Evolutionary conservation across 306 rosid species (phyloP).

Genomic region (Vigna reflexopilosa): DNA sequence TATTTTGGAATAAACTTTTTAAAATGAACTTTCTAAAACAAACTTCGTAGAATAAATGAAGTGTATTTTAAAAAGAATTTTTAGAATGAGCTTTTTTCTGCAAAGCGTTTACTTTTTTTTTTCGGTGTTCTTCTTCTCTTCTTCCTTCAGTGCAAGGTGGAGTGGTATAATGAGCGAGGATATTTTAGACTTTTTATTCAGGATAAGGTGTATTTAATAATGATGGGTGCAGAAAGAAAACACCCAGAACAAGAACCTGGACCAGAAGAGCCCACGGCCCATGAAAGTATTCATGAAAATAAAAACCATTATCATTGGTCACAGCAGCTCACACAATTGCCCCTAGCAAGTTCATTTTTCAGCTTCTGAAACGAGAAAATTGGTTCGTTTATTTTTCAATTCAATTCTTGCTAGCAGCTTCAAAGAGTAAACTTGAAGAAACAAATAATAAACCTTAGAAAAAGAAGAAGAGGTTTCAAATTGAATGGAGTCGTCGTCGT

Average conservation of each 20-base stretch:
- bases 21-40: too few relatives aligned
- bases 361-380: neutral
- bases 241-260: neutral
- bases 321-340: neutral
- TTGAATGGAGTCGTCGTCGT: conserved; percentile 47
- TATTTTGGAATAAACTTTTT: too few relatives aligned
- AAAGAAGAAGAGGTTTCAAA: neutral
- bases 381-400: neutral
- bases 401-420: neutral
- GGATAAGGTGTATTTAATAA: too few relatives aligned
- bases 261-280: neutral
- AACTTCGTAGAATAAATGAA: too few relatives aligned
- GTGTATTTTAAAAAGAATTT: too few relatives aligned
- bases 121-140: too few relatives aligned
- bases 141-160: too few relatives aligned
- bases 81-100: too few relatives aligned
- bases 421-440: neutral
- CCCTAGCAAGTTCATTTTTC: neutral
- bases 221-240: too few relatives aligned
- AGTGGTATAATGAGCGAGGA: too few relatives aligned
- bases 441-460: neutral
- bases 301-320: neutral
- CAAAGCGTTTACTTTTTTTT: too few relatives aligned
- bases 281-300: neutral
- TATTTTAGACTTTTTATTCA: too few relatives aligned